Evolutionary conservation across 345 rosid species (phyloP).

Genomic region (Corchorus olitorius): DNA sequence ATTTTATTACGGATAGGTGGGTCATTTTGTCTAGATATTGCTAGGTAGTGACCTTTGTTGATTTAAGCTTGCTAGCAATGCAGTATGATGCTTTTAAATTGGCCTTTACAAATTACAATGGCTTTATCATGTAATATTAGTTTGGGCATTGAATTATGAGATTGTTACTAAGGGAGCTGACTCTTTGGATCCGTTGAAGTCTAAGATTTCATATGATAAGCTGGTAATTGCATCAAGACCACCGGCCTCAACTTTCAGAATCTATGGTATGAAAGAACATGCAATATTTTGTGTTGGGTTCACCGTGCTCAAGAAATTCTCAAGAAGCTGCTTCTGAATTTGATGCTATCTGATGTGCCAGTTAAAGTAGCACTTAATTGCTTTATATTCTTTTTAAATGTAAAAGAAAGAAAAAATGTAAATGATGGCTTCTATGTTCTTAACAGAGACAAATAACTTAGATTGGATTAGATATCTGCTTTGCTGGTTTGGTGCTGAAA

Average conservation of each 20-base stretch:
- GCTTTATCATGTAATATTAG: conserved; percentile 14
- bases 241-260: conserved; percentile 84
- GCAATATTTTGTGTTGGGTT: conserved; percentile 86
- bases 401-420: not conserved
- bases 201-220: conserved; percentile 78
- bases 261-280: conserved; percentile 68
- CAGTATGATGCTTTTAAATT: not conserved
- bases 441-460: not conserved
- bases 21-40: not conserved
- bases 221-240: conserved; percentile 84
- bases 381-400: not conserved
- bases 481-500: not conserved
- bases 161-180: conserved; percentile 62
- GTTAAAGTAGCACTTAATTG: conserved; percentile 37
- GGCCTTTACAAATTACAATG: not conserved
- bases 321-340: conserved; percentile 77
- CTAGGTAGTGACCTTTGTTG: not conserved
- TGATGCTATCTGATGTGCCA: conserved; percentile 94
- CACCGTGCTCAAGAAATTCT: conserved; percentile 95
- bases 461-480: not conserved
- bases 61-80: not conserved
- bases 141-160: conserved; percentile 52
- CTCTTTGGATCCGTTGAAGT: conserved; percentile 71
- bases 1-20: not conserved
- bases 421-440: not conserved